Conservation (phyloP, 805 yeast genomes). For the Candida pini region DNA sequence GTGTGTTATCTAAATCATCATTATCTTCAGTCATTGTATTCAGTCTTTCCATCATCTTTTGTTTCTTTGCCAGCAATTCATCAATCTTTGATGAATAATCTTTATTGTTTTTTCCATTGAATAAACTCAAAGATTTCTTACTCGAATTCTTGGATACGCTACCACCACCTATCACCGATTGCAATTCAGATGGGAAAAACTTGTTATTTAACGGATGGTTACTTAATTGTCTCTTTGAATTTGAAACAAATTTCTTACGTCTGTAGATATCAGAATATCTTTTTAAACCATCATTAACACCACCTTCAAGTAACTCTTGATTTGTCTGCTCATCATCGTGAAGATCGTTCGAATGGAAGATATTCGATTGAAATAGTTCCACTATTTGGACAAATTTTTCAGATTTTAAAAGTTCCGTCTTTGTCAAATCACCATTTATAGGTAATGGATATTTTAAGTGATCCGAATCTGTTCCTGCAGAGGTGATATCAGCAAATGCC, state of each 20-base stretch:
- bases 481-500: constrained; percentile 54
- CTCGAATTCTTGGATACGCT: constrained; percentile 38
- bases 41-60: constrained; percentile 19
- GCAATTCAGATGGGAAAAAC: constrained; percentile 75
- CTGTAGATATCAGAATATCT: constrained; percentile 79
- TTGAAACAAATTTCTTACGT: constrained; percentile 62
- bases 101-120: too few species aligned
- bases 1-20: constrained; percentile 29
- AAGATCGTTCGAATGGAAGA: constrained; percentile 58
- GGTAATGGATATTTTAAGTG: constrained; percentile 50
- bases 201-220: constrained; percentile 71
- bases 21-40: too few species aligned
- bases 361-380: constrained; percentile 53
- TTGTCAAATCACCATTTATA: constrained; percentile 52
- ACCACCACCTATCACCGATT: constrained; percentile 50
- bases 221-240: constrained; percentile 64
- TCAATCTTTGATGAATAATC: constrained; percentile 35
- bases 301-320: constrained; percentile 31
- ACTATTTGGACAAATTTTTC: constrained; percentile 50
- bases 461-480: constrained; percentile 29
- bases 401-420: constrained; percentile 46
- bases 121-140: constrained; percentile 40
- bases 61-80: constrained; percentile 29
- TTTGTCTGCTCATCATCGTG: constrained; percentile 17
- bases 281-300: constrained; percentile 61